A percentile compares a stretch with the other conserved stretches of the same genome.
These are phyloP conservation scores for Mangifera indica DNA, from an alignment of 345 rosid species.

Conservation along the genomic window DNA sequence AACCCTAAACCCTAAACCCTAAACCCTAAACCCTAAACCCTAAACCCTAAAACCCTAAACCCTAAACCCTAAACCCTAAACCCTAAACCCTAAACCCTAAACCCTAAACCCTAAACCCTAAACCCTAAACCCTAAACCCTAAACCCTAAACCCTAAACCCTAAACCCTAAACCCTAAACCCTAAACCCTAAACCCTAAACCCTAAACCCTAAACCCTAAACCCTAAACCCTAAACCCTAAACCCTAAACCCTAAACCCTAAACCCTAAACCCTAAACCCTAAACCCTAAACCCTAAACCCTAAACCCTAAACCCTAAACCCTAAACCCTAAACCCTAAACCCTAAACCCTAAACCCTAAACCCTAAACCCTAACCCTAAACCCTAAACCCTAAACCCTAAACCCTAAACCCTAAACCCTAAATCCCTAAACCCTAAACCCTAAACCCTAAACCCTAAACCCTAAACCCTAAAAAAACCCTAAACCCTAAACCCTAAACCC, in stretches of 20 bases:
- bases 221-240: conserved; percentile 26
- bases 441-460: conserved; percentile 16
- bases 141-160: conserved; percentile 21
- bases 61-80: conserved; percentile 26
- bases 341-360: conserved; percentile 10
- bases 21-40: conserved; percentile 22
- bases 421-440: conserved; percentile 23
- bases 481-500: conserved; percentile 13
- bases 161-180: conserved; percentile 31
- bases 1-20: conserved; percentile 20
- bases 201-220: conserved; percentile 33
- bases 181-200: conserved; percentile 29
- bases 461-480: conserved; percentile 10
- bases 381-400: conserved; percentile 21
- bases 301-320: conserved; percentile 16
- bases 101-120: conserved; percentile 31
- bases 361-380: conserved; percentile 4
- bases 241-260: conserved; percentile 24
- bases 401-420: conserved; percentile 20
- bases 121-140: conserved; percentile 27
- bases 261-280: conserved; percentile 32
- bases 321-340: conserved; percentile 12
- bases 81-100: conserved; percentile 26
- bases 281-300: conserved; percentile 16
- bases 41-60: conserved; percentile 25